phyloP scores from a whole-genome alignment of 345 rosid genomes.

The Ceriops decandra region DNA sequence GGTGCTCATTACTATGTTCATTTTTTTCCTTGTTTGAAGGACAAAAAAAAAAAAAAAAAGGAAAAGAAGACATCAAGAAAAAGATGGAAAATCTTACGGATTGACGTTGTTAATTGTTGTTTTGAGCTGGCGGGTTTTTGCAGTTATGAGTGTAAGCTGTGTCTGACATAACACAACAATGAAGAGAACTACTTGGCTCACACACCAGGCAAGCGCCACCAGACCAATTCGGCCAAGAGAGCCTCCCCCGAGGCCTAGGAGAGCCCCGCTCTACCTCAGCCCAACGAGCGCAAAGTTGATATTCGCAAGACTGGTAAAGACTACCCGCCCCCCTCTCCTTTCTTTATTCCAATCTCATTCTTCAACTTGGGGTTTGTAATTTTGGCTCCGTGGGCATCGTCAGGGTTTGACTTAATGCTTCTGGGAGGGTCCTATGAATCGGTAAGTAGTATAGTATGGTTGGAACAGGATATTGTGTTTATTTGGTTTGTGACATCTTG shows the following conservation, averaged over 20 bases:
- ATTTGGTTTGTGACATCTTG: background rate
- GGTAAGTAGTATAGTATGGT: too few species aligned
- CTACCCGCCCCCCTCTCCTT: too few species aligned
- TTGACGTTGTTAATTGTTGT: background rate
- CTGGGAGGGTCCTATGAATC: too few species aligned
- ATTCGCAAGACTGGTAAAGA: slow-evolving; percentile 63
- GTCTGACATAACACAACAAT: slow-evolving; percentile 92
- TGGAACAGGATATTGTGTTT: too few species aligned
- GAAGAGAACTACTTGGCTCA: slow-evolving; percentile 98
- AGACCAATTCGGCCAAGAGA: slow-evolving; percentile 91
- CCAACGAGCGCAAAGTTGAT: slow-evolving; percentile 80
- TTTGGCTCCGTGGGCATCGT: too few species aligned
- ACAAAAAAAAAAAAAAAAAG: too few species aligned
- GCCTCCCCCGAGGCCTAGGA: slow-evolving; percentile 97
- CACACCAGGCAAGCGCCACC: slow-evolving; percentile 95
- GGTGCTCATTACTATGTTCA: slow-evolving; percentile 28
- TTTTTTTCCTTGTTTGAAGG: too few species aligned
- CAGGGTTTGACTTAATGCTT: too few species aligned
- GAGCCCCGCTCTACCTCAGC: slow-evolving; percentile 86
- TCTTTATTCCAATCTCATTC: too few species aligned
- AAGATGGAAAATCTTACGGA: background rate
- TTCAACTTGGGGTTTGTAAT: too few species aligned
- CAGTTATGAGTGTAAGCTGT: slow-evolving; percentile 96
- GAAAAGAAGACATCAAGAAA: too few species aligned
- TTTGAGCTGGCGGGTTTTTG: slow-evolving; percentile 4